phyloP scores from a whole-genome alignment of 2,329 filamentous ascomycete genomes.

The Venturia carpophila region DNA sequence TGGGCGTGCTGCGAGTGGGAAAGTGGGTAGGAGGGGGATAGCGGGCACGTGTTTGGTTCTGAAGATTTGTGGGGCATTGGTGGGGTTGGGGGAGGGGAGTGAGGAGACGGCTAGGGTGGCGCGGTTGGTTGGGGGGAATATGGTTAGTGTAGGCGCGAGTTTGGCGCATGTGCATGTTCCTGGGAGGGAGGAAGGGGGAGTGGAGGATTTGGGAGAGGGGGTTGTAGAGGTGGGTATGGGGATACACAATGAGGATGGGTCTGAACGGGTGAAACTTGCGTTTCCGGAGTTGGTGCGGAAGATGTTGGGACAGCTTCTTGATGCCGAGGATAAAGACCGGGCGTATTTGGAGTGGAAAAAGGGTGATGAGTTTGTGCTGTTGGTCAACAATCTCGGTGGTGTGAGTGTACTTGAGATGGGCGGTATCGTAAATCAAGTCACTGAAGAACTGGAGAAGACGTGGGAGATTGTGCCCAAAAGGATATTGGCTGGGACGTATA shows the following conservation, averaged over 20 bases:
- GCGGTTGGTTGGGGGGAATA: slow-evolving; percentile 61
- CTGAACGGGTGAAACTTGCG: slow-evolving; percentile 36
- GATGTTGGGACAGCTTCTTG: slow-evolving; percentile 59
- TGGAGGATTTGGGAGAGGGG: slow-evolving; percentile 46
- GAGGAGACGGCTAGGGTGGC: slow-evolving; percentile 67
- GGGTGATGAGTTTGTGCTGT: slow-evolving; percentile 56
- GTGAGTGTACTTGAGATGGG: slow-evolving; percentile 65
- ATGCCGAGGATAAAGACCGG: slow-evolving; percentile 58
- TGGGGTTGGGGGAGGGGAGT: slow-evolving; percentile 56
- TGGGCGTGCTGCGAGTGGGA: slow-evolving; percentile 71
- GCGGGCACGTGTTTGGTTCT: slow-evolving; percentile 86
- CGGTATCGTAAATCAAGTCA: slow-evolving; percentile 61
- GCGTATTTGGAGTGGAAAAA: slow-evolving; percentile 57
- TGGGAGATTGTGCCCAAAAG: slow-evolving; percentile 55
- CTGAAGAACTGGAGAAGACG: slow-evolving; percentile 49
- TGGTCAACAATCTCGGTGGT: slow-evolving; percentile 70
- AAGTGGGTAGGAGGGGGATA: slow-evolving; percentile 84
- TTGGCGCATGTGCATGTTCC: slow-evolving; percentile 91
- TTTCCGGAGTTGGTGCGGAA: slow-evolving; percentile 41
- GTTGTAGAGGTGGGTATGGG: slow-evolving; percentile 66
- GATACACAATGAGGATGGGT: slow-evolving; percentile 29
- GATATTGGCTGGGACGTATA: slow-evolving; percentile 58
- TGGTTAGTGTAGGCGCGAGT: slow-evolving; percentile 79
- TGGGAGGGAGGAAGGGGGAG: slow-evolving; percentile 54
- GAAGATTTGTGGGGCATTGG: slow-evolving; percentile 80